Evolutionary conservation across 75 land plant genomes (phyloP).

Genomic region (Chamaecyparis obtusa): DNA sequence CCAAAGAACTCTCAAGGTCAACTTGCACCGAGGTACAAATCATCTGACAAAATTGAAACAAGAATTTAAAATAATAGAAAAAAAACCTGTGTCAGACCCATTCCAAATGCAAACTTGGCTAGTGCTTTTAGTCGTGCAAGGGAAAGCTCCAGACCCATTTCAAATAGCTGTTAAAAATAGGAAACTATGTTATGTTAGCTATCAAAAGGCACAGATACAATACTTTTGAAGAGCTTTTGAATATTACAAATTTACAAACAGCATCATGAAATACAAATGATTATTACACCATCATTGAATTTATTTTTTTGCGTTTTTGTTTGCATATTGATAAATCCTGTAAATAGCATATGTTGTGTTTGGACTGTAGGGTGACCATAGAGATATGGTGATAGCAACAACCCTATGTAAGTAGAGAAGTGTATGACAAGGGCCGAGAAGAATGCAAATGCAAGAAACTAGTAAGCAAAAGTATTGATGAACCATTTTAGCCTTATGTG

Average conservation of each 20-base stretch:
- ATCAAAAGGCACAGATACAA: neutral
- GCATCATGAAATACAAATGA: neutral
- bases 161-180: conserved; percentile 72
- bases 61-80: neutral
- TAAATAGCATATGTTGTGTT: neutral
- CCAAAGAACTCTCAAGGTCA: neutral
- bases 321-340: neutral
- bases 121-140: conserved; percentile 89
- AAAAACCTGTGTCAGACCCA: conserved; percentile 91
- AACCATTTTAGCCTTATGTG: neutral
- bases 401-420: neutral
- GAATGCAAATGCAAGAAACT: neutral
- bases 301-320: neutral
- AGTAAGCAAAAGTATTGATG: neutral
- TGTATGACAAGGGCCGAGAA: neutral
- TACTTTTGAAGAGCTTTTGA: neutral
- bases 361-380: neutral
- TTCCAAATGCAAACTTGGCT: conserved; percentile 96
- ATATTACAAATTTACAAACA: neutral
- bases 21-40: neutral
- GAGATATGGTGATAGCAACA: neutral
- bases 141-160: conserved; percentile 98
- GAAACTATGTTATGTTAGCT: neutral
- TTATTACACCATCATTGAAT: neutral
- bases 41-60: neutral